Base-by-base conservation (phyloP, 2,329 filamentous ascomycete species). In the Fusarium sp. region DNA sequence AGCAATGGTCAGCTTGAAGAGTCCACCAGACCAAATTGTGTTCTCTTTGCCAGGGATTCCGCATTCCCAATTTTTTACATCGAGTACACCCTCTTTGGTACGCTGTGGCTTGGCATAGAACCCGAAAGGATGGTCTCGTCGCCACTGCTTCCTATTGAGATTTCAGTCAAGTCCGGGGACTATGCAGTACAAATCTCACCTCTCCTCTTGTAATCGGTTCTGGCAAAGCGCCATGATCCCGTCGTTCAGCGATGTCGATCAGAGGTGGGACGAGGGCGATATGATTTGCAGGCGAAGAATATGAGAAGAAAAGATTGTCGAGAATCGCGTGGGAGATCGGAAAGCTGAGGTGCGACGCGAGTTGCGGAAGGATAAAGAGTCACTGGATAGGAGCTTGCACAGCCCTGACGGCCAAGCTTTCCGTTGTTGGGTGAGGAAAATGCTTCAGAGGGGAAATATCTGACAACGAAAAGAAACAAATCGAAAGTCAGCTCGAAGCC, bases 61-160 rank as follows among this genome's bases (percentile, higher is more conserved):
- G 79, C 96, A 98, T 78, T 98, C 95, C 96, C 96, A 99, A 74
- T 91, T 90, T 88, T 98, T 97, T 73, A 99, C 87, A 80, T 99
- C 96, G 59, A 98, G 88, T 3, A 94, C 90, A 62, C 95, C 95
- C 75, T 94, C 89, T 23, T 91, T 83, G 72, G 91, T 95, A 77
- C 96, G 93, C 71, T 92, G 87, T 18, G 97, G 96, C 80, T 95
- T 94, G 30, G 96, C 96, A 83, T 93, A 97, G 86, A 99, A 99
- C 70, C 96, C 96, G 80, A 99, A 99, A 0, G 97, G 97, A 80
- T 99, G 96, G 78, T 99, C 96, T 81, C 92, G 92, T 75, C 96
- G 92, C 96, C 96, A 99, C 85, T 97, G 94, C 85, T 97, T 98
- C 73, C 95, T 97, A 77, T 33, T 42, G 38, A 44, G 59, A 46